Evolutionary conservation across 164 flowering plant species (phyloP).

Genomic region (Malania oleifera): DNA sequence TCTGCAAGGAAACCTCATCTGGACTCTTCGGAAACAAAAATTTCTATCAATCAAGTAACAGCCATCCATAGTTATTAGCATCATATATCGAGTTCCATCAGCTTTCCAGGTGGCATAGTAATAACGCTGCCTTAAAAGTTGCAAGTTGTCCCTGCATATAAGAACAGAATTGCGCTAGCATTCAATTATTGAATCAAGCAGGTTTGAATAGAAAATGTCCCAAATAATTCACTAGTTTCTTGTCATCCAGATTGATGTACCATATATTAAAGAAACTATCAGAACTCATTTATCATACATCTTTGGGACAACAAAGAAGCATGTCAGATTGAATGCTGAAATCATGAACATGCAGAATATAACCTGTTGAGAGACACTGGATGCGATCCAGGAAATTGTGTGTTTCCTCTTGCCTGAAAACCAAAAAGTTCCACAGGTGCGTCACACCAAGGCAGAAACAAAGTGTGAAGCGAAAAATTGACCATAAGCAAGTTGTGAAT

Average conservation of each 20-base stretch:
- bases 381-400: conserved; percentile 93
- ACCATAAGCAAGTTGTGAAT: neutral
- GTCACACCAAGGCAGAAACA: neutral
- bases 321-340: neutral
- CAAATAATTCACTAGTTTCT: neutral
- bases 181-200: neutral
- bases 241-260: neutral
- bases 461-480: neutral
- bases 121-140: conserved; percentile 80
- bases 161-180: neutral
- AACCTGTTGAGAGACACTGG: conserved; percentile 96
- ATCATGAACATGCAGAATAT: neutral
- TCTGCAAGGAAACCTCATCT: conserved; percentile 88
- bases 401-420: conserved; percentile 52
- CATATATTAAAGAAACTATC: neutral
- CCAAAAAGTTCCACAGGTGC: neutral
- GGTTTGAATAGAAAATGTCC: neutral
- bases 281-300: neutral
- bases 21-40: conserved; percentile 84
- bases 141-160: conserved; percentile 70
- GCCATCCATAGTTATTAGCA: conserved; percentile 86
- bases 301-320: neutral
- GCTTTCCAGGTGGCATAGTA: conserved; percentile 99
- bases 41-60: conserved; percentile 87
- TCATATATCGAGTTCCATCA: conserved; percentile 98